phyloP scores from a whole-genome alignment of 73 alveolate genomes.

The Paramecium biaurelia region DNA sequence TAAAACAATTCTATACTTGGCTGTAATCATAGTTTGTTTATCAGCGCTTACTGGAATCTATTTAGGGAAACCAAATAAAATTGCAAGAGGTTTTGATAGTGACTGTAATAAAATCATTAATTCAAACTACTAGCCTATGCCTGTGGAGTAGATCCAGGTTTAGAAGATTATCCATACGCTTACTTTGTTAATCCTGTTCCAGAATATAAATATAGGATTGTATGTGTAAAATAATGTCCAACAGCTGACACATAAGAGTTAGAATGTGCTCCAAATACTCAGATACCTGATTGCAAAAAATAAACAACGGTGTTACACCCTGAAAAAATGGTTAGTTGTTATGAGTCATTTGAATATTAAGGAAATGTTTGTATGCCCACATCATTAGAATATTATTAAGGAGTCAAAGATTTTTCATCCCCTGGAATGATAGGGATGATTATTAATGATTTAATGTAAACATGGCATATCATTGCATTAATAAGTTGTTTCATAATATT shows the following conservation, averaged over 20 bases:
- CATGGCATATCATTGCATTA: neutral
- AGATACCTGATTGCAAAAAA: neutral
- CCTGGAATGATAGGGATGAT: neutral
- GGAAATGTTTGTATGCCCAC: conserved; percentile 4
- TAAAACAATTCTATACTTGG: neutral
- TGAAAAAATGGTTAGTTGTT: neutral
- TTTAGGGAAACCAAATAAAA: neutral
- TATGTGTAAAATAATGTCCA: conserved; percentile 40
- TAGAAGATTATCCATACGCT: conserved; percentile 42
- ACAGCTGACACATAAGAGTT: neutral
- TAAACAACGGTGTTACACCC: neutral
- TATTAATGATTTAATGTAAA: neutral
- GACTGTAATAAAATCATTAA: neutral
- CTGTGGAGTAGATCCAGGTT: neutral
- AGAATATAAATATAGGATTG: neutral
- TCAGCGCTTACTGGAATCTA: neutral
- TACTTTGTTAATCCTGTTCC: conserved; percentile 25
- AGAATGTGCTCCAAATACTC: neutral
- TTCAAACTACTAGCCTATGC: neutral
- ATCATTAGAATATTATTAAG: neutral
- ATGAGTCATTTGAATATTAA: neutral
- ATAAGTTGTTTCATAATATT: neutral
- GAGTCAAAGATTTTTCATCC: neutral
- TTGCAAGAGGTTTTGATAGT: neutral
- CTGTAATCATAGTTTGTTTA: neutral